Evolutionary conservation across 768 basidiomycete genomes (phyloP), one percentile per base, ranked within the genome.

Genomic region (Tulasnella sp.): DNA sequence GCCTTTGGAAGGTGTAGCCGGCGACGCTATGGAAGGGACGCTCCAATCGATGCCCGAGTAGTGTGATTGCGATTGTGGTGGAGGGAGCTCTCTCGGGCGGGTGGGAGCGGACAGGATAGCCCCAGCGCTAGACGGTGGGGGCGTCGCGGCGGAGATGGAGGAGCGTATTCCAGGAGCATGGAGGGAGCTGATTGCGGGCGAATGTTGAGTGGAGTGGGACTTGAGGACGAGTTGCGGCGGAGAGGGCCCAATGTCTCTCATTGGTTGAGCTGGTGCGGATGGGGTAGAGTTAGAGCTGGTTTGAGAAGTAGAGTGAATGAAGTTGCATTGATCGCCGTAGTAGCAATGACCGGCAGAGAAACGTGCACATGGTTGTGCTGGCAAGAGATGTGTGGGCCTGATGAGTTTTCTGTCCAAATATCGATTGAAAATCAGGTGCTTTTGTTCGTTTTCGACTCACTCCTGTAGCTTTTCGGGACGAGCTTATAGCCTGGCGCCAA

Each of bases 251-350:
- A 49, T 29, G 1, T 25, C 21, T 21, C 27, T 29, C 5, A 7
- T 5, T 48, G 19, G 21, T 30, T 42, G 44, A 15, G 56, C 25
- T 11, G 25, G 27, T 17, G 56, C 45, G 44, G 56, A 27, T 10
- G 56, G 56, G 5, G 56, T 58, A 1, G 56, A 50, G 11, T 43
- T 27, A 24, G 30, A 38, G 12, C 29, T 58, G 46, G 29, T 50
- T 7, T 41, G 53, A 3, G 56, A 45, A 22, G 56, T 58, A 3
- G 45, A 11, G 24, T 58, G 56, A 19, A 58, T 58, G 30, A 58
- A 58, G 48, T 48, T 58, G 38, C 56, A 58, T 19, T 48, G 44
- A n/a, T 58, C 56, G 24, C 56, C 56, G 19, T 58, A 58, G 15
- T 48, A 48, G 56, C 56, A 58, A 38, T 58, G 56, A 24, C 56